Evolutionary conservation across 192 early-diverging fungal species (phyloP), one percentile per base, ranked within the genome.

Genomic region (Funneliformis mosseae): DNA sequence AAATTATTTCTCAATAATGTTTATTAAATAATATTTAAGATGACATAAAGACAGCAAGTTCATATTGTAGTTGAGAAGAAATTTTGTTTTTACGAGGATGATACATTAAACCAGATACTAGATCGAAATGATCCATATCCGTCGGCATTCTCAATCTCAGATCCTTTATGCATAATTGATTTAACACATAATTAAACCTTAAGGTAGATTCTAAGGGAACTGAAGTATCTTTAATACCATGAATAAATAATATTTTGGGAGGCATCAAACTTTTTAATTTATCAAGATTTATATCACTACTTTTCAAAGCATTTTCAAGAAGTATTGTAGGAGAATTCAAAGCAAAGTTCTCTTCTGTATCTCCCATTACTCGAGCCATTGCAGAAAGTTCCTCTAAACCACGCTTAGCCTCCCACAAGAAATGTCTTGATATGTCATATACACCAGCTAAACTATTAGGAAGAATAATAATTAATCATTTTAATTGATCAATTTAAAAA

Each of bases 301-400:
- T 38, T 63, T 60, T 70, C 79, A 81, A 16, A 84, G 81, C 76
- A 82, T 7, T 63, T 23, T 81, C 70, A 46, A 79, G 81, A 63
- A 84, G 81, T 0, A 71, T 62, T 18, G 79, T 82, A 7, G 83
- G 83, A 5, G 85, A 85, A 41, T 83, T 81, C 38, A 77, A 75
- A 9, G 74, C 75, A 63, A 83, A 43, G 39, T 1, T 68, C 41
- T 60, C 23, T 39, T 61, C 21, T 68, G 27, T 62, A 1, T 61
- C 23, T 78, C 50, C 89, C 89, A 90, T 90, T 11, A 82, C 87
- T n/a, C 89, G 84, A 18, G 75, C 85, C 88, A 90, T 87, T 50
- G 87, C 84, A 38, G 89, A 90, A 43, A 90, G 82, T 55, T 88
- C 80, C 75, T 90, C 89, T 1, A 90, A 85, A 10, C 89, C 88